Percentiles rank a stretch among this genome's conserved stretches.
These are phyloP conservation scores for Mimosa bimucronata DNA, from an alignment of 306 rosid genomes.

Conservation along the genomic window DNA sequence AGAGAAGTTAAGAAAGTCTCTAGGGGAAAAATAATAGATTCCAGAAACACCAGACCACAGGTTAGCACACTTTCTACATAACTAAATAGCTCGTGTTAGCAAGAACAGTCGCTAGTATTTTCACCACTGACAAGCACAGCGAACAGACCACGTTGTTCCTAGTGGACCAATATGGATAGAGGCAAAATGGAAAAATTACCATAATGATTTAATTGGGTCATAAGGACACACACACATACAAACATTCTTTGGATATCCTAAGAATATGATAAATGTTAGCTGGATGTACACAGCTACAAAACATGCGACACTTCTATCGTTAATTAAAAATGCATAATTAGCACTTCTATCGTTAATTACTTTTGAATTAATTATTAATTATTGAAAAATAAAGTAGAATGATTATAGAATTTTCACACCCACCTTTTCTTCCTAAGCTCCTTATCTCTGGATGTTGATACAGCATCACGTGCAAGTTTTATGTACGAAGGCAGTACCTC, in stretches of 20 bases:
- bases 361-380: not conserved
- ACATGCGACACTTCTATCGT: not conserved
- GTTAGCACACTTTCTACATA: not conserved
- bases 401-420: constrained; percentile 27
- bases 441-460: constrained; percentile 89
- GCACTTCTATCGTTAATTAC: no score
- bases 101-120: not conserved
- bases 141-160: constrained; percentile 9
- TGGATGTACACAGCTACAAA: constrained; percentile 8
- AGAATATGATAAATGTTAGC: constrained; percentile 1
- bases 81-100: not conserved
- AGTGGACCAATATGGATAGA: not conserved
- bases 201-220: not conserved
- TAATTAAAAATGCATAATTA: constrained; percentile 21
- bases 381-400: constrained; percentile 21
- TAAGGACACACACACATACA: not conserved
- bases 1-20: not conserved
- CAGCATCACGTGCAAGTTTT: constrained; percentile 95
- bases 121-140: not conserved
- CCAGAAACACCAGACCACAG: constrained; percentile 9
- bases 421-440: constrained; percentile 97
- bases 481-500: constrained; percentile 89
- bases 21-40: not conserved
- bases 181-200: not conserved
- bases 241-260: not conserved